Conservation (phyloP, 1,139 yeast species). For the Zygotorulaspora mrakii region DNA sequence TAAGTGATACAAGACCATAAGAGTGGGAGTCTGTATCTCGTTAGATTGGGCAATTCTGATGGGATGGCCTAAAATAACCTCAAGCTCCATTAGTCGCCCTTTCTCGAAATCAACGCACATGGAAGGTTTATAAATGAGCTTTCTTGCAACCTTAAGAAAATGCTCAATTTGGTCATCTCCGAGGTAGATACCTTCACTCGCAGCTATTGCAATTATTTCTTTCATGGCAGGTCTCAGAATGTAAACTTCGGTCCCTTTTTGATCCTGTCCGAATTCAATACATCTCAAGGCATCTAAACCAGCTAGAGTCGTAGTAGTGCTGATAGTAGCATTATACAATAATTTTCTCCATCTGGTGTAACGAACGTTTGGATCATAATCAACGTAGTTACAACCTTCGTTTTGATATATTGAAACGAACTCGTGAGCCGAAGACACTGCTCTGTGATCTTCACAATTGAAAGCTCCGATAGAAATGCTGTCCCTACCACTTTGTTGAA, state of each 20-base stretch:
- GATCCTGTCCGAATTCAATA: too few relatives aligned
- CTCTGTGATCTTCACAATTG: slow-evolving; percentile 28
- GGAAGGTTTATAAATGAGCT: slow-evolving; percentile 52
- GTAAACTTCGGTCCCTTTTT: slow-evolving; percentile 43
- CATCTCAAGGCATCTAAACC: slow-evolving; percentile 44
- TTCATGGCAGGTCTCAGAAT: slow-evolving; percentile 50
- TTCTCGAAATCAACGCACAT: slow-evolving; percentile 54
- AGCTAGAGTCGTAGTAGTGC: slow-evolving; percentile 46
- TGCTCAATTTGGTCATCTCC: slow-evolving; percentile 39
- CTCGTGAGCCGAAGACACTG: slow-evolving; percentile 38
- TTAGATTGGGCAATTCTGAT: slow-evolving; percentile 45
- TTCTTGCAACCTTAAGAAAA: slow-evolving; percentile 50
- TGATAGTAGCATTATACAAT: slow-evolving; percentile 52
- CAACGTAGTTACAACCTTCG: slow-evolving; percentile 35
- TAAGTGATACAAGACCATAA: slow-evolving; percentile 41
- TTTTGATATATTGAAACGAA: slow-evolving; percentile 45
- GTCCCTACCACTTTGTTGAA: slow-evolving; percentile 39
- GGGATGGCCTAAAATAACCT: slow-evolving; percentile 54
- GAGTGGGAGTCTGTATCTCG: slow-evolving; percentile 46
- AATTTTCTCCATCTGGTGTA: slow-evolving; percentile 52
- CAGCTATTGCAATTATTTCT: slow-evolving; percentile 50
- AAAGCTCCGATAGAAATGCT: slow-evolving; percentile 44
- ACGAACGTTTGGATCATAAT: slow-evolving; percentile 44
- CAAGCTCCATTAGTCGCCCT: slow-evolving; percentile 52
- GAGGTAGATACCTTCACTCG: slow-evolving; percentile 49